Evolutionary conservation across 2,329 filamentous ascomycete genomes (phyloP).

Genomic region (Chalara sp.): DNA sequence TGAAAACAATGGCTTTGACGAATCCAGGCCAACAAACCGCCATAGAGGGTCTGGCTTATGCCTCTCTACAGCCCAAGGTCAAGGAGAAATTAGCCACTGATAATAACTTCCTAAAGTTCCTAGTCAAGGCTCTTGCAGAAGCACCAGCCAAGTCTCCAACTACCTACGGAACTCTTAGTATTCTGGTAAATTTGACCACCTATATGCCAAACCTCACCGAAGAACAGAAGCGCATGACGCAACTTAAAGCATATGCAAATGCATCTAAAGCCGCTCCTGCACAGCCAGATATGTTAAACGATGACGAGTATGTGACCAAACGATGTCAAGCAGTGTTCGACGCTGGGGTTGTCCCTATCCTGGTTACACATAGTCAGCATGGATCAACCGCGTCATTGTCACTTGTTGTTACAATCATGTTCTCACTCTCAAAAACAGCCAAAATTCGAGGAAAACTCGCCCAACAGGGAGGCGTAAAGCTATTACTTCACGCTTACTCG

Average conservation of each 20-base stretch:
- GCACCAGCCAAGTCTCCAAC: slow-evolving; percentile 59
- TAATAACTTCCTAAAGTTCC: slow-evolving; percentile 56
- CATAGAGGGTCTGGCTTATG: slow-evolving; percentile 87
- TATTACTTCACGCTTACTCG: slow-evolving; percentile 67
- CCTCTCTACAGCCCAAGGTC: slow-evolving; percentile 76
- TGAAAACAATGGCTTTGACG: slow-evolving; percentile 51
- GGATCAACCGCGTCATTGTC: slow-evolving; percentile 64
- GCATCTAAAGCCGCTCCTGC: slow-evolving; percentile 59
- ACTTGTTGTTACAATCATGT: slow-evolving; percentile 69
- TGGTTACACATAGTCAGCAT: slow-evolving; percentile 70
- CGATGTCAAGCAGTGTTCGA: slow-evolving; percentile 77
- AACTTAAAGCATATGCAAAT: slow-evolving; percentile 92
- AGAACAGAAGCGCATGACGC: slow-evolving; percentile 84
- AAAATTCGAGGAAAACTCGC: slow-evolving; percentile 72
- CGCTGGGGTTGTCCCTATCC: slow-evolving; percentile 66
- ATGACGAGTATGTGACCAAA: slow-evolving; percentile 66
- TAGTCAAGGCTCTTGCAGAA: slow-evolving; percentile 57
- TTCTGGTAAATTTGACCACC: slow-evolving; percentile 76
- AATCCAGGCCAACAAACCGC: slow-evolving; percentile 58
- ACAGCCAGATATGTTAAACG: slow-evolving; percentile 60
- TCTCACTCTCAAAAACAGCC: slow-evolving; percentile 68
- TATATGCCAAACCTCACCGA: slow-evolving; percentile 75
- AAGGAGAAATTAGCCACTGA: slow-evolving; percentile 76
- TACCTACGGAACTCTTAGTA: slow-evolving; percentile 79
- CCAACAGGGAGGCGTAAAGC: slow-evolving; percentile 87